A percentile compares a stretch with the other conserved stretches of the same genome.
Conservation (phyloP, 441 rosid genomes). For the Pelargonium australe region DNA sequence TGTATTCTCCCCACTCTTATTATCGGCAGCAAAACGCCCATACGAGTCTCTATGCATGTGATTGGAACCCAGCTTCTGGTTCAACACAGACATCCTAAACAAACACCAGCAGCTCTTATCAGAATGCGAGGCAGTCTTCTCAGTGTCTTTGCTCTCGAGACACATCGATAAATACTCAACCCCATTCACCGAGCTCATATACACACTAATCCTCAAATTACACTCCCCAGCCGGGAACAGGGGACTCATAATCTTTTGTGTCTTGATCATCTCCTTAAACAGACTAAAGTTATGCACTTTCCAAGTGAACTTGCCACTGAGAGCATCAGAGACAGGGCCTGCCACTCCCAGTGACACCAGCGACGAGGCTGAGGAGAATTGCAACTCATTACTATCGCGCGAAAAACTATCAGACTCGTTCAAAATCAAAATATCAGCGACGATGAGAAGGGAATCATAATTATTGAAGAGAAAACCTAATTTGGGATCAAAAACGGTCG, state of each 20-base stretch:
- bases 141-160: slow-evolving; percentile 93
- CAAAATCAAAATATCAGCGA: slow-evolving; percentile 81
- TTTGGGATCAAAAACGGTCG: slow-evolving; percentile 77
- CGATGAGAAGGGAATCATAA: slow-evolving; percentile 66
- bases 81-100: slow-evolving; percentile 87
- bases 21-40: slow-evolving; percentile 95
- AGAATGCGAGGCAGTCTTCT: slow-evolving; percentile 36
- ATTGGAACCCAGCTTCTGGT: slow-evolving; percentile 75
- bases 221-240: slow-evolving; percentile 98
- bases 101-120: slow-evolving; percentile 97
- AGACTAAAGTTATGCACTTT: slow-evolving; percentile 92
- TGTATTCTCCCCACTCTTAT: slow-evolving; percentile 92
- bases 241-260: slow-evolving; percentile 97
- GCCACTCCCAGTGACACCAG: slow-evolving; percentile 37
- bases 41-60: slow-evolving; percentile 92
- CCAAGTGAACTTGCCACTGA: slow-evolving; percentile 96
- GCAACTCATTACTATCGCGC: slow-evolving; percentile 69
- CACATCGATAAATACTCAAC: slow-evolving; percentile 86
- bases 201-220: slow-evolving; percentile 85
- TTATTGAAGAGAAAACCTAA: slow-evolving; percentile 60
- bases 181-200: slow-evolving; percentile 78
- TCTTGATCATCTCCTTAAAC: slow-evolving; percentile 93
- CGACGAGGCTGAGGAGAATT: slow-evolving; percentile 31
- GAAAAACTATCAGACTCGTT: slow-evolving; percentile 74
- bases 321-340: slow-evolving; percentile 67